Evolutionary conservation across 1,284 basidiomycete species (phyloP), one percentile per base, ranked within the genome.

Genomic region (Marasmius fiardii): DNA sequence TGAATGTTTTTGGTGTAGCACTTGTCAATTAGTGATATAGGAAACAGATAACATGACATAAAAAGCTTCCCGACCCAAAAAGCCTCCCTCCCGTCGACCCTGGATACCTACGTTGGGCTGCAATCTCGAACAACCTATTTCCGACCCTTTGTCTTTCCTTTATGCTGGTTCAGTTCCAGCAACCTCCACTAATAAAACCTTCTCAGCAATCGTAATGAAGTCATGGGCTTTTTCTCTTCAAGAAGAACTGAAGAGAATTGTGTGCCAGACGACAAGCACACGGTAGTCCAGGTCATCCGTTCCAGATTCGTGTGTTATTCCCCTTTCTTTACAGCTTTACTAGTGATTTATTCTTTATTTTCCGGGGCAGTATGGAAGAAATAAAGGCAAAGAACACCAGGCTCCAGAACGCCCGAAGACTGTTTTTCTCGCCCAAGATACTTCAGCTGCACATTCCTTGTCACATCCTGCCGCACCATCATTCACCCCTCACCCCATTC

Each of bases 231-330:
- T 67, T 83, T 83, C 66, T 78, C 81, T 28, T 79, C 80, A 63
- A 71, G 72, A 64, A 78, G 72, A 63, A 61, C 71, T 52, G 74
- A 76, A 61, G 73, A 74, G 57, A 67, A 64, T 63, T 67, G 71
- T 52, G 49, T 64, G 51, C 61, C 66, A 35, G 62, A 67, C 50
- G 59, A 66, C 52, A 74, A 69, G 65, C 75, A 53, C 8, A 55
- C 81, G 43, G 79, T 84, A 63, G 79, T 84, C 51, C 75, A 80
- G 59, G 81, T 85, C 65, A 82, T 90, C 60, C 86, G 88, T 64
- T 87, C 88, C 61, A 78, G 86, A 72, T 86, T 90, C 64, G 88
- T 90, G 67, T 67, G 86, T 81, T 26, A 58, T 59, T 60, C 56
- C 20, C n/a, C n/a, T n/a, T n/a, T n/a, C n/a, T n/a, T n/a, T n/a